Evolutionary conservation across 176 grass and related monocot genomes (phyloP).

Genomic region (Aegilops longissima): DNA sequence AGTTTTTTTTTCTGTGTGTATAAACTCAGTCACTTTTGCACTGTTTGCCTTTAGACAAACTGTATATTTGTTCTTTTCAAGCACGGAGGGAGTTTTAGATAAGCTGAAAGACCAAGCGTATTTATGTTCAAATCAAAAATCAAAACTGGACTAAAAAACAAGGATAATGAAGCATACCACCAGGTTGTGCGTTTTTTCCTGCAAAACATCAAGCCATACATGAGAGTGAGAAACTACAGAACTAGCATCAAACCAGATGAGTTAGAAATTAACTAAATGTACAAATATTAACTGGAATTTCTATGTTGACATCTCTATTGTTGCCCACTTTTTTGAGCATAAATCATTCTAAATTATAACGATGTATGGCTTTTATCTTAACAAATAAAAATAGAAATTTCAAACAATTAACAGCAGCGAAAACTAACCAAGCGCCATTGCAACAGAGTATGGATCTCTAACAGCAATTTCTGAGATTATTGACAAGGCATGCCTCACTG

Average conservation of each 20-base stretch:
- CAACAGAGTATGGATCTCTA: constrained; percentile 96
- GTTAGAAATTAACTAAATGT: constrained; percentile 1
- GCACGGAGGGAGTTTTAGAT: neutral
- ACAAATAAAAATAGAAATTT: constrained; percentile 19
- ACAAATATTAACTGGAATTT: constrained; percentile 10
- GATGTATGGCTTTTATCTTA: neutral
- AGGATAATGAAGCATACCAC: constrained; percentile 58
- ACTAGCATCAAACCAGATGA: constrained; percentile 12
- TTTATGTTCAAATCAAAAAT: constrained; percentile 20
- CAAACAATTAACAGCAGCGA: neutral
- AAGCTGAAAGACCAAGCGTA: neutral
- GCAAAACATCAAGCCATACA: constrained; percentile 52
- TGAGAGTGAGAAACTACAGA: constrained; percentile 30
- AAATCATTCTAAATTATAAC: constrained; percentile 18
- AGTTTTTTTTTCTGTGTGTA: neutral
- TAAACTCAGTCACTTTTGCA: neutral
- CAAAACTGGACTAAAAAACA: constrained; percentile 10
- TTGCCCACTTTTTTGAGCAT: neutral
- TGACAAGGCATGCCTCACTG: constrained; percentile 86
- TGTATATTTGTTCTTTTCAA: neutral
- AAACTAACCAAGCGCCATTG: constrained; percentile 94
- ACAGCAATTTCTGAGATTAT: constrained; percentile 89
- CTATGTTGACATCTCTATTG: constrained; percentile 6
- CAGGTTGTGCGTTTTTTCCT: constrained; percentile 76
- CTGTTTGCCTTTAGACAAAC: neutral